Evolutionary conservation across 2,329 filamentous ascomycete species (phyloP), one percentile per base, ranked within the genome.

Genomic region (Nemania abortiva): DNA sequence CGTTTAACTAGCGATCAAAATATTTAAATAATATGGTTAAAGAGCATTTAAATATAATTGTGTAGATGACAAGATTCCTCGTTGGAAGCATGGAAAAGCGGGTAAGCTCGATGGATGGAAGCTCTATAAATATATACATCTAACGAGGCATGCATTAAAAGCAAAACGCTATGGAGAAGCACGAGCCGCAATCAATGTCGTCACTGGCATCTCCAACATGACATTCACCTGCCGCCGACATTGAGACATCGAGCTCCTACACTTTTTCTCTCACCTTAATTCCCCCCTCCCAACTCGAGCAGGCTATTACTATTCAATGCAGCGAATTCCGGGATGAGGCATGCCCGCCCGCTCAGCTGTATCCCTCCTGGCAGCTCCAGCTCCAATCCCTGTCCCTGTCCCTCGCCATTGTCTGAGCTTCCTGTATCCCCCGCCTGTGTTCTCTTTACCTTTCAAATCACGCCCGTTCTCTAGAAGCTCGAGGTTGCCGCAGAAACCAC

Each of bases 311-410:
- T 24, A 24, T 52, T 68, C 70, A 54, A 72, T 72, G 70, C 31
- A 9, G 45, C 59, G 31, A 59, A 29, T n/a, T 75, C 80, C 82
- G 84, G 82, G 82, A 89, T 90, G 88, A 89, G 88, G 88, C 82
- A 91, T 91, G 89, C 85, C 84, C 84, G 79, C 84, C 81, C 85
- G 82, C 69, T 69, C 63, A 73, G 70, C 72, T 57, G 70, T 69
- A 49, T 72, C 69, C 45, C 53, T 75, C 75, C 75, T 72, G 71
- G 71, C 68, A 73, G 74, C 70, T 49, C 55, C 69, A 61, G 65
- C 60, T 64, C 65, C 66, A 39, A 68, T 55, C 18, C 74, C 59
- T 56, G 4, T 20, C 3, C 47, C 47, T 22, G 7, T 13, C 15
- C 49, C 24, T n/a, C 70, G 70, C 70, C 73, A 37, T 72, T 74